phyloP scores from a whole-genome alignment of 257 asterid genomes.

The Forsythia viridissima region DNA sequence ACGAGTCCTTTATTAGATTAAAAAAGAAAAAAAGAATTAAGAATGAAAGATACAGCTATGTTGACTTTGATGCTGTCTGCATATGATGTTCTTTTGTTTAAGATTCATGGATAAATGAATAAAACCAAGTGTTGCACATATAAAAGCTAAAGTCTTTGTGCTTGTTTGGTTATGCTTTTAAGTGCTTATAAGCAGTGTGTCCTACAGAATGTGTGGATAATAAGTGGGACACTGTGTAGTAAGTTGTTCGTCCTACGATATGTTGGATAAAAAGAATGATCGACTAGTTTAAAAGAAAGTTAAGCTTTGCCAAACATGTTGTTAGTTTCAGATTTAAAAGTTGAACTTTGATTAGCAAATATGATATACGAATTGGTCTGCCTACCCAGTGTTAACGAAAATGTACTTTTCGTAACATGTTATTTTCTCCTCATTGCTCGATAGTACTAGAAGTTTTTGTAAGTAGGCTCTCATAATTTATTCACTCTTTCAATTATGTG shows the following conservation, averaged over 20 bases:
- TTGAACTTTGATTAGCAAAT: constrained; percentile 3
- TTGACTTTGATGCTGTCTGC: not conserved
- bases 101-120: not conserved
- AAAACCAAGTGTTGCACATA: not conserved
- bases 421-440: not conserved
- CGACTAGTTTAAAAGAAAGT: too few species aligned
- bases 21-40: too few species aligned
- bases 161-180: too few species aligned
- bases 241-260: too few species aligned
- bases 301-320: too few species aligned
- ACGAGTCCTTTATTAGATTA: too few species aligned
- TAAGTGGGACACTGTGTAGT: too few species aligned
- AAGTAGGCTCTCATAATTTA: constrained; percentile 6
- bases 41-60: not conserved
- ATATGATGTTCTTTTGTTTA: not conserved
- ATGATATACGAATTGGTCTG: not conserved
- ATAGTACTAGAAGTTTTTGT: not conserved
- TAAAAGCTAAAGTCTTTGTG: not conserved
- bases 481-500: constrained; percentile 10
- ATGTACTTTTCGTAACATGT: not conserved
- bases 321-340: not conserved
- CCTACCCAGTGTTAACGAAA: not conserved
- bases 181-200: too few species aligned
- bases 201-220: too few species aligned
- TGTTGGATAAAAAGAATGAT: too few species aligned